Percentiles rank a stretch among this genome's conserved stretches.
phyloP scores from a whole-genome alignment of 495 filamentous ascomycete genomes.

The Xylaria bambusicola region DNA sequence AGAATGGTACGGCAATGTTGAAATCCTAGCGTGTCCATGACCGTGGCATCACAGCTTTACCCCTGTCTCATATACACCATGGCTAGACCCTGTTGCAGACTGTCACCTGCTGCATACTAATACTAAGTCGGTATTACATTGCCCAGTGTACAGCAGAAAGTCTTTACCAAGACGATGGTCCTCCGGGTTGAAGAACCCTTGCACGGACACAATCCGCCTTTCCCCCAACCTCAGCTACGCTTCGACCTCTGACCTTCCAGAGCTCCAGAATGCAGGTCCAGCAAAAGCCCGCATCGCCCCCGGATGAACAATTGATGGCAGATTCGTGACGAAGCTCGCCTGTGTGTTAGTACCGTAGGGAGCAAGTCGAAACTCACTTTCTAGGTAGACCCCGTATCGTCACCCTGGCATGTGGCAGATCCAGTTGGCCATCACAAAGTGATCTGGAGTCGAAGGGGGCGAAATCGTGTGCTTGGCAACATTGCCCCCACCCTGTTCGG shows the following conservation, averaged over 20 bases:
- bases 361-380: too few relatives aligned
- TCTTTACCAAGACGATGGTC: constrained; percentile 11
- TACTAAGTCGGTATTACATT: too few relatives aligned
- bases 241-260: background rate
- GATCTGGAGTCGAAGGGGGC: constrained; percentile 16
- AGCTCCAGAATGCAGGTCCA: background rate
- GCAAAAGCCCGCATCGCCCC: background rate
- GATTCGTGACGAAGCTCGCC: constrained; percentile 7
- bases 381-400: too few relatives aligned
- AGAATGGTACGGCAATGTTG: constrained; percentile 10
- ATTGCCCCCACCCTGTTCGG: constrained; percentile 11
- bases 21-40: constrained; percentile 9
- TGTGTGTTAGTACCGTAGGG: background rate
- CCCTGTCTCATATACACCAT: constrained; percentile 17
- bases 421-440: constrained; percentile 14
- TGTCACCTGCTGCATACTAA: constrained; percentile 10
- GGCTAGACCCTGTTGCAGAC: constrained; percentile 10
- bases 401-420: constrained; percentile 10
- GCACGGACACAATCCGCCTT: constrained; percentile 8
- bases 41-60: constrained; percentile 11
- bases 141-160: constrained; percentile 8
- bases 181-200: constrained; percentile 10
- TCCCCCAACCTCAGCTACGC: constrained; percentile 10
- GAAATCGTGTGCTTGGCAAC: constrained; percentile 17
- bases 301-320: background rate